A percentile compares a stretch with the other conserved stretches of the same genome.
phyloP scores from a whole-genome alignment of 1,139 yeast genomes.

The Pneumocystis sp. region DNA sequence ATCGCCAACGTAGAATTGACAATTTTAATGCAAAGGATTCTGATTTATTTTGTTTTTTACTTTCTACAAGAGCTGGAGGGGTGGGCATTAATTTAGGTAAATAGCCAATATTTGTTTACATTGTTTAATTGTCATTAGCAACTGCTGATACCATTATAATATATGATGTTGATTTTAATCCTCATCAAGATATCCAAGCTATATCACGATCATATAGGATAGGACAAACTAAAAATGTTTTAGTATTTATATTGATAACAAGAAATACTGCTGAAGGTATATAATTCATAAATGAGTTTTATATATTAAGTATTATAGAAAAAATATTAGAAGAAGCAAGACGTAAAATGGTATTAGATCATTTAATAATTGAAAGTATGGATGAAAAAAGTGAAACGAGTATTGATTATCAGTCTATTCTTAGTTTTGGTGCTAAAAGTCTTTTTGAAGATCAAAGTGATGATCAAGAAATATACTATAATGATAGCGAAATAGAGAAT shows the following conservation, averaged over 20 bases:
- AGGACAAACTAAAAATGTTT: slow-evolving; percentile 76
- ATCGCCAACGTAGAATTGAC: slow-evolving; percentile 55
- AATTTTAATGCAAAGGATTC: slow-evolving; percentile 58
- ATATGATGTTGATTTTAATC: slow-evolving; percentile 84
- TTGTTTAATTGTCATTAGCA: slow-evolving; percentile 31
- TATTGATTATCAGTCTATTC: slow-evolving; percentile 13
- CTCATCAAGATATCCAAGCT: slow-evolving; percentile 84
- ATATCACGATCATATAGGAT: slow-evolving; percentile 85
- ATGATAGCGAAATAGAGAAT: slow-evolving; percentile 12
- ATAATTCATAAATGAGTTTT: not conserved
- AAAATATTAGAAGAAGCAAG: slow-evolving; percentile 70
- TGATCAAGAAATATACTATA: slow-evolving; percentile 11
- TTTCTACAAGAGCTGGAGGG: slow-evolving; percentile 84
- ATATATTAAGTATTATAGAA: slow-evolving; percentile 21
- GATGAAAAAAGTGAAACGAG: slow-evolving; percentile 9
- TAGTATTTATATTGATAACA: slow-evolving; percentile 64
- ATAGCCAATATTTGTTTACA: not conserved
- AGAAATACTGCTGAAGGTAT: slow-evolving; percentile 61
- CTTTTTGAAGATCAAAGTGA: slow-evolving; percentile 15
- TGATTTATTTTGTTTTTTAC: slow-evolving; percentile 59
- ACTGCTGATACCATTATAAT: slow-evolving; percentile 81
- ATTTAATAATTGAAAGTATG: slow-evolving; percentile 45
- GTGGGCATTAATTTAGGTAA: slow-evolving; percentile 47
- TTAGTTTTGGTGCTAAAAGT: slow-evolving; percentile 14
- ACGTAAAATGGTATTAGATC: slow-evolving; percentile 70